Evolutionary conservation across 106 monocot genomes (phyloP).

Genomic region (Dendrobium nobile): DNA sequence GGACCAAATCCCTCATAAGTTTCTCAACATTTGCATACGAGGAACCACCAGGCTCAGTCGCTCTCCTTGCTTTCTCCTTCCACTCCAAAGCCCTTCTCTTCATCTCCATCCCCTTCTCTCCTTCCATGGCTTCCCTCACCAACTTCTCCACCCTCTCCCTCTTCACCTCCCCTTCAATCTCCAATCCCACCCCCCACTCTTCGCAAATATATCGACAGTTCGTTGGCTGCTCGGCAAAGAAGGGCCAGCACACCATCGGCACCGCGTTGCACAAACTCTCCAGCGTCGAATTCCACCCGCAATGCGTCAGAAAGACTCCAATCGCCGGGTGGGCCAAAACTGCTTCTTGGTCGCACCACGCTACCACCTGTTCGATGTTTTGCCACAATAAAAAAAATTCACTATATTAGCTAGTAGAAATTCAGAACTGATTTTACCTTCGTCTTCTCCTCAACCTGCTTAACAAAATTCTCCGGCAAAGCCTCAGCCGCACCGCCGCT

Average conservation of each 20-base stretch:
- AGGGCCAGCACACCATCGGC: constrained; percentile 32
- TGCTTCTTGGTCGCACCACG: constrained; percentile 33
- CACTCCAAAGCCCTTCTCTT: constrained; percentile 15
- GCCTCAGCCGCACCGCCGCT: not conserved
- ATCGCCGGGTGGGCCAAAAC: constrained; percentile 21
- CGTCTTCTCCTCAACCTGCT: constrained; percentile 6
- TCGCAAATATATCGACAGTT: not conserved
- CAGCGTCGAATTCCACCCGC: constrained; percentile 29
- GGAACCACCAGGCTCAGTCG: not conserved
- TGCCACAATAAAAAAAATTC: not conserved
- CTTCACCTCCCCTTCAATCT: constrained; percentile 11
- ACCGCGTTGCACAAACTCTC: constrained; percentile 19
- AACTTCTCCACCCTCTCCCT: not conserved
- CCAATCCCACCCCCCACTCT: constrained; percentile 16
- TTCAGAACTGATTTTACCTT: not conserved
- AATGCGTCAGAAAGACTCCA: constrained; percentile 26
- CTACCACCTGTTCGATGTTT: constrained; percentile 2
- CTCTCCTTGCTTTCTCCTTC: constrained; percentile 6
- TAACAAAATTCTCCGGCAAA: constrained; percentile 13
- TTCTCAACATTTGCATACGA: constrained; percentile 1
- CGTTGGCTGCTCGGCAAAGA: constrained; percentile 19
- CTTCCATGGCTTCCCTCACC: constrained; percentile 8
- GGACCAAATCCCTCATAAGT: not conserved
- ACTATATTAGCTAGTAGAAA: not conserved
- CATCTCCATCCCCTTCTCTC: constrained; percentile 1